Evolutionary conservation across 208 protist genomes (phyloP), one percentile per base, ranked within the genome.

Genomic region (Sergeia podlipaevii): DNA sequence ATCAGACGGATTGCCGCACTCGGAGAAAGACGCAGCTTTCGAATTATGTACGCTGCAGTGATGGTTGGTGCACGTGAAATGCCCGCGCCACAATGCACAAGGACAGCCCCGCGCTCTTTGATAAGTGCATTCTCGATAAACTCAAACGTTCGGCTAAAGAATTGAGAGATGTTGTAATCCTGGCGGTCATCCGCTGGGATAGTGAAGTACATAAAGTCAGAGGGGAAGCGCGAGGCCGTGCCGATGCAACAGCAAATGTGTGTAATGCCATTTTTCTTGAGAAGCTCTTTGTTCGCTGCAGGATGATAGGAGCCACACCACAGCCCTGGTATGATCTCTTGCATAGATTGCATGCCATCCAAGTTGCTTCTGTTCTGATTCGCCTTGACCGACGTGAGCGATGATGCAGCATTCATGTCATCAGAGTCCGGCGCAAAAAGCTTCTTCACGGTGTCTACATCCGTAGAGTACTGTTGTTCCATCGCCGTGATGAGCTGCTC

Each of bases 61-160:
- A 91, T 65, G 21, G 78, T 86, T 20, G 87, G 80, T 4, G 80
- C 83, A 26, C 87, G 77, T 1, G 83, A 91, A 48, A 95, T 95
- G 36, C 83, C 87, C 2, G 80, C 83, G 0, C 83, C 87, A 47
- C 87, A 95, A 54, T 95, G 87, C 42, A 95, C 80, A 4, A 90
- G 65, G 17, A 95, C 80, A 0, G 45, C 71, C 5, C 70, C 76
- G 29, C 68, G 65, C n/a, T 39, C 30, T 32, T 61, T 57, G 11
- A 77, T 67, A 10, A 85, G 32, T 24, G 78, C 80, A 3, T 70
- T 69, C 42, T 90, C 79, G 42, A 91, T 89, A 60, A 91, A 95
- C 23, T 80, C 67, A 51, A 79, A 87, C 3, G 80, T 82, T 17
- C 52, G 59, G 4, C 30, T 50, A 39, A 95, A 88, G 63, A 77